These are phyloP conservation scores for Heteromeles arbutifolia DNA, from an alignment of 306 rosid species.

Conservation along the genomic window DNA sequence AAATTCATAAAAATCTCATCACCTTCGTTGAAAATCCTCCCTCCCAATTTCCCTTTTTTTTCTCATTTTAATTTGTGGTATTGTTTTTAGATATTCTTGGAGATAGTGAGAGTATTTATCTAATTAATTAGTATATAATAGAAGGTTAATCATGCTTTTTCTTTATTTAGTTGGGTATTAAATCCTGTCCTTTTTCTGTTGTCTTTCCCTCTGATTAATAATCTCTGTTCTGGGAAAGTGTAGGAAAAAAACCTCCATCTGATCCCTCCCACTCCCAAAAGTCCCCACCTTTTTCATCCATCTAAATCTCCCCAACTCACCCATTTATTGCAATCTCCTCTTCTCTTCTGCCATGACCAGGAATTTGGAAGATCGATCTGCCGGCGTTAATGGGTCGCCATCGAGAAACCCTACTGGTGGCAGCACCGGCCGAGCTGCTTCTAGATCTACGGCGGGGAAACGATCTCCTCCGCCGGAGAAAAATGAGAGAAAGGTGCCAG, in stretches of 20 bases:
- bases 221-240: slow-evolving; percentile 8
- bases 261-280: neutral
- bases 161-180: neutral
- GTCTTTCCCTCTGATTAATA: slow-evolving; percentile 4
- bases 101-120: slow-evolving; percentile 1
- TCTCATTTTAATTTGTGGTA: neutral
- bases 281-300: neutral
- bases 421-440: slow-evolving; percentile 24
- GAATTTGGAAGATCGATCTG: slow-evolving; percentile 50
- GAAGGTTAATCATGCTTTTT: neutral
- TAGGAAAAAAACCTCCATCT: neutral
- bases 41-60: neutral
- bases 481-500: slow-evolving; percentile 33
- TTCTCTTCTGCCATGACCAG: slow-evolving; percentile 33
- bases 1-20: neutral
- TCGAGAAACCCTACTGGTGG: slow-evolving; percentile 32
- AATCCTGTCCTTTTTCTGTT: slow-evolving; percentile 3
- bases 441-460: slow-evolving; percentile 45
- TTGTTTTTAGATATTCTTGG: neutral
- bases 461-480: slow-evolving; percentile 37
- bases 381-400: slow-evolving; percentile 41
- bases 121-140: neutral
- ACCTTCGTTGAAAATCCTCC: slow-evolving; percentile 16
- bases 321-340: neutral
- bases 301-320: neutral